Base-by-base conservation (phyloP, 371 early-diverging fungal genomes). In the Mucor lusitanicus region DNA sequence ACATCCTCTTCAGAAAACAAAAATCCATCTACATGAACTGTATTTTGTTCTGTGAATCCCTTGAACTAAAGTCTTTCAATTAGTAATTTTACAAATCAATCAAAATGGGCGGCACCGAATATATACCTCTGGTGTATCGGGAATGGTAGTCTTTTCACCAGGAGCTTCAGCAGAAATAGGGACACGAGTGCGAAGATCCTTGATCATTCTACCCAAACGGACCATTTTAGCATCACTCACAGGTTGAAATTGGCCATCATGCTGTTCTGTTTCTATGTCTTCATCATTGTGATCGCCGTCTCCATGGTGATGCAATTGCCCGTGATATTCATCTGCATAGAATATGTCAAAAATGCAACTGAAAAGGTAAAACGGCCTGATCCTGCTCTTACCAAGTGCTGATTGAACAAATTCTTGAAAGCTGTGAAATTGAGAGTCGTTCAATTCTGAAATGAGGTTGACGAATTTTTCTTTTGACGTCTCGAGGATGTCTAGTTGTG, bases 1-100 rank as follows among this genome's bases (percentile, higher is more conserved):
- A 90, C 83, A 68, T 88, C 87, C 8, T 88, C 89, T 67, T 90
- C 90, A 15, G 79, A 77, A 68, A 84, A 90, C 33, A 90, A 68
- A 65, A 90, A 90, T 3, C 83, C 80, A 63, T 90, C 90, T 1
- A 90, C 90, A 74, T 88, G 88, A 6, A 88, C 80, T 0, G 88
- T 88, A 59, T 87, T 88, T 54, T 85, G 75, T 42, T 80, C 79
- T 23, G 74, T 83, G 40, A 79, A 85, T 8, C 77, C 88, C 44
- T 79, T 76, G 63, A 82, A 87, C 89, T 89, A 75, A 3, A 9
- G 6, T 35, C 30, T 15, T 25, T 55, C 46, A 32, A 30, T 28
- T 57, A 28, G n/a, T 46, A 3, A 48, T 11, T 30, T 4, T 58
- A 12, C 33, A 5, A 53, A 13, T 17, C 50, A 53, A 6, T 27